phyloP scores from a whole-genome alignment of 345 rosid species.

The Ceriops decandra region DNA sequence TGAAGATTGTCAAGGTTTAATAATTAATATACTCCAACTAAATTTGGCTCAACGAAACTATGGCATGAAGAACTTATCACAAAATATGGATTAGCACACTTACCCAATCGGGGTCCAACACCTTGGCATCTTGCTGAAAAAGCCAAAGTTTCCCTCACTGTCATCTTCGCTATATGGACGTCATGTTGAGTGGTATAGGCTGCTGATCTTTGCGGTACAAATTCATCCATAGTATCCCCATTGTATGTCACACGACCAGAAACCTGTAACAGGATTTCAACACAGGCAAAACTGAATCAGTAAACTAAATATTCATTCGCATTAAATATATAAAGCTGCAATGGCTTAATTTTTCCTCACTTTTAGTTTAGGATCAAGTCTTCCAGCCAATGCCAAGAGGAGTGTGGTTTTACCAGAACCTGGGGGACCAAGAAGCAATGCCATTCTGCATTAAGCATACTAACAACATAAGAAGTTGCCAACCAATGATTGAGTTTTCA shows the following conservation, averaged over 20 bases:
- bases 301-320: background rate
- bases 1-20: slow-evolving; percentile 18
- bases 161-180: slow-evolving; percentile 51
- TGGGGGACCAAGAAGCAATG: slow-evolving; percentile 76
- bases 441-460: slow-evolving; percentile 38
- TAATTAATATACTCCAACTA: background rate
- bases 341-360: slow-evolving; percentile 17
- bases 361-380: slow-evolving; percentile 51
- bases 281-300: no score
- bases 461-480: background rate
- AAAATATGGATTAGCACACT: background rate
- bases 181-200: slow-evolving; percentile 68
- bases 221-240: slow-evolving; percentile 46
- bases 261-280: slow-evolving; percentile 26
- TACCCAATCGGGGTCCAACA: slow-evolving; percentile 59
- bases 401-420: slow-evolving; percentile 76
- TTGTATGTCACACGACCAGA: slow-evolving; percentile 57
- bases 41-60: background rate
- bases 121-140: slow-evolving; percentile 69
- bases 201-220: slow-evolving; percentile 58
- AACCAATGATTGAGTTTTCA: no score
- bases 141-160: slow-evolving; percentile 71
- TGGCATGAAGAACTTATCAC: background rate
- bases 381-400: slow-evolving; percentile 69
- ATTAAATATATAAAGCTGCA: background rate